Conservation (phyloP, 306 rosid genomes). For the Senna siamea region DNA sequence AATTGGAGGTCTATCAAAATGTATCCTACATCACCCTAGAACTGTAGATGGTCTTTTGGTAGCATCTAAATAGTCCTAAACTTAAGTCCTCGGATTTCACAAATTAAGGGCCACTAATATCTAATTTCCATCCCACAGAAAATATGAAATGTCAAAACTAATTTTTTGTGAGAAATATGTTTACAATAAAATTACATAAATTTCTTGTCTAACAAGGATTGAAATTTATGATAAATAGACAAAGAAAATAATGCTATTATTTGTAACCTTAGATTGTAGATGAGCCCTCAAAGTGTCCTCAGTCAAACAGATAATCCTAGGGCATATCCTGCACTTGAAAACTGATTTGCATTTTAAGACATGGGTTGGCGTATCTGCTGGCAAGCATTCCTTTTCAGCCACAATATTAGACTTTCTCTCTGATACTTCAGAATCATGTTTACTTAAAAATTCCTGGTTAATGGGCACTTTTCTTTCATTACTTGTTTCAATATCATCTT, state of each 20-base stretch:
- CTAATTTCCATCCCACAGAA: slow-evolving; percentile 19
- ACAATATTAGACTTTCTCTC: slow-evolving; percentile 38
- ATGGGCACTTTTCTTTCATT: slow-evolving; percentile 40
- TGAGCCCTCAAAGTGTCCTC: slow-evolving; percentile 81
- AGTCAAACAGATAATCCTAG: slow-evolving; percentile 78
- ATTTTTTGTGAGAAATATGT: background rate
- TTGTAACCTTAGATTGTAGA: slow-evolving; percentile 80
- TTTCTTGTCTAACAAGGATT: background rate
- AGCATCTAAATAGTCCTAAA: slow-evolving; percentile 3
- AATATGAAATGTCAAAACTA: slow-evolving; percentile 17
- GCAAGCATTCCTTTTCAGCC: slow-evolving; percentile 41
- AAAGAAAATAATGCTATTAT: slow-evolving; percentile 8
- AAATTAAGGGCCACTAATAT: background rate
- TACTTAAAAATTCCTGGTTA: slow-evolving; percentile 40
- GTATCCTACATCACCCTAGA: background rate
- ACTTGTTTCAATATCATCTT: slow-evolving; percentile 56
- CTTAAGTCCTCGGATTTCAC: background rate
- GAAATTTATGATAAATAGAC: background rate
- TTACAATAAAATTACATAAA: background rate
- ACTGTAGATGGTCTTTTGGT: background rate
- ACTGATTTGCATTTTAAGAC: slow-evolving; percentile 74
- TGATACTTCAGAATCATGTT: slow-evolving; percentile 37
- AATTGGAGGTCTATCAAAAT: background rate
- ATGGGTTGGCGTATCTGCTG: slow-evolving; percentile 45
- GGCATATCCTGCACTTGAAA: slow-evolving; percentile 91